Evolutionary conservation across 768 basidiomycete genomes (phyloP), one percentile per base, ranked within the genome.

Genomic region (Suillus placidus): DNA sequence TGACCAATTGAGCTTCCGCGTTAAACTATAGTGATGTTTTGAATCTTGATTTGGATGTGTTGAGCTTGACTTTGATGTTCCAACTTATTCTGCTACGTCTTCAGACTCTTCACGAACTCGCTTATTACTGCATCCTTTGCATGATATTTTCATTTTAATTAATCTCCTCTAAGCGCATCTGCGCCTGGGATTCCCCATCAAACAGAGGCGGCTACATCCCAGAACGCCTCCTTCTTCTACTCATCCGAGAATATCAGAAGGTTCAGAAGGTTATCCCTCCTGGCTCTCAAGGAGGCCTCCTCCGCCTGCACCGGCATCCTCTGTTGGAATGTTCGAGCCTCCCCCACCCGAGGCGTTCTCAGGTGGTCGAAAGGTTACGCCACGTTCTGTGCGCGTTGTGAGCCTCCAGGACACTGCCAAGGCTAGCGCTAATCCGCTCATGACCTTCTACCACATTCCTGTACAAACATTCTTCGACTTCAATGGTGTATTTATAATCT

Each of bases 381-480:
- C 91, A 26, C 88, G 92, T 35, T 92, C 91, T 2, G 90, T 94
- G 20, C 87, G 93, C 67, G 92, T 94, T 64, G 89, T 94, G 70
- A 90, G 86, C 67, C 77, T 92, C 60, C 85, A 88, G 69, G 83
- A 88, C 64, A 78, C 83, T 34, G 73, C 75, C 16, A 75, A 79
- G 23, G 76, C 73, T 23, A 79, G 74, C 58, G 81, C 79, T 64
- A 80, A 82, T 61, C 58, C 58, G 58, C 47, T 93, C 18, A 75
- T 93, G 68, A 83, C 87, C 7, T 87, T 94, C 74, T 87, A 85
- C 23, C 89, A 93, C 72, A 78, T 93, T 47, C 87, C 87, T 32
- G 74, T 92, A 9, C 93, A 95, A 75, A 88, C 90, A 1, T 95
- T 91, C 73, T 88, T 96, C 75, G 95, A 97, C 73, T 94, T 95